These are phyloP conservation scores for Lipomyces kockii DNA, from an alignment of 805 yeast genomes.

Conservation along the genomic window DNA sequence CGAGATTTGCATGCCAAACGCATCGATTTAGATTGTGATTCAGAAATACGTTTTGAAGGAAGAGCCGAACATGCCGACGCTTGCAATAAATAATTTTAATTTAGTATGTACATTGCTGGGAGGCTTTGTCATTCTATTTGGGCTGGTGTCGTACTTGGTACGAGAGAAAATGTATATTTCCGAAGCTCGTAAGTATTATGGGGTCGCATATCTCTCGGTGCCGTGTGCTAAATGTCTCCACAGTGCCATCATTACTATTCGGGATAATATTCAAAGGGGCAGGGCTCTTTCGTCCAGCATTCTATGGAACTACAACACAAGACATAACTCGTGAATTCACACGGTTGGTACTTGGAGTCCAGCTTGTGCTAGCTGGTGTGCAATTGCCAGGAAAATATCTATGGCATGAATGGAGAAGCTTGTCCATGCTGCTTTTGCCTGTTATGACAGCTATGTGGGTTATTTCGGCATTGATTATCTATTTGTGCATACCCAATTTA, in stretches of 20 bases:
- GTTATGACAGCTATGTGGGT: constrained; percentile 77
- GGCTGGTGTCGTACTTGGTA: constrained; percentile 61
- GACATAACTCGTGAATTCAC: constrained; percentile 62
- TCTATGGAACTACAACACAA: constrained; percentile 53
- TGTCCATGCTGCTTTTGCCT: constrained; percentile 63
- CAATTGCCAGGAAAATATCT: constrained; percentile 72
- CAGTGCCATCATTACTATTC: constrained; percentile 61
- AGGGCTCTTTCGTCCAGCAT: constrained; percentile 59
- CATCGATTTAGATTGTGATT: too few relatives aligned
- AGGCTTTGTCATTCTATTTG: constrained; percentile 61
- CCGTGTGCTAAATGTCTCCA: background rate
- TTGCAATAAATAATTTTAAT: constrained; percentile 42
- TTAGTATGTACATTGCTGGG: constrained; percentile 65
- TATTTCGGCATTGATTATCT: constrained; percentile 64
- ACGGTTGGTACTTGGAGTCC: constrained; percentile 68
- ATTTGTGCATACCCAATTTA: constrained; percentile 63
- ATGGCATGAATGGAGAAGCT: constrained; percentile 61
- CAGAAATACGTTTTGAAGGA: too few relatives aligned
- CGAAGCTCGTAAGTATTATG: constrained; percentile 52
- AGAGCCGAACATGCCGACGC: constrained; percentile 22
- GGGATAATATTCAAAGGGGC: constrained; percentile 64
- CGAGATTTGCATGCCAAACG: too few relatives aligned
- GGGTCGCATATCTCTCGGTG: background rate
- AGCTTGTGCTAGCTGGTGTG: constrained; percentile 73
- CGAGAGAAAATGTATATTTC: constrained; percentile 65